Percentiles rank a stretch among this genome's conserved stretches.
phyloP scores from a whole-genome alignment of 2,329 filamentous ascomycete species.

The Aspergillus sp. region DNA sequence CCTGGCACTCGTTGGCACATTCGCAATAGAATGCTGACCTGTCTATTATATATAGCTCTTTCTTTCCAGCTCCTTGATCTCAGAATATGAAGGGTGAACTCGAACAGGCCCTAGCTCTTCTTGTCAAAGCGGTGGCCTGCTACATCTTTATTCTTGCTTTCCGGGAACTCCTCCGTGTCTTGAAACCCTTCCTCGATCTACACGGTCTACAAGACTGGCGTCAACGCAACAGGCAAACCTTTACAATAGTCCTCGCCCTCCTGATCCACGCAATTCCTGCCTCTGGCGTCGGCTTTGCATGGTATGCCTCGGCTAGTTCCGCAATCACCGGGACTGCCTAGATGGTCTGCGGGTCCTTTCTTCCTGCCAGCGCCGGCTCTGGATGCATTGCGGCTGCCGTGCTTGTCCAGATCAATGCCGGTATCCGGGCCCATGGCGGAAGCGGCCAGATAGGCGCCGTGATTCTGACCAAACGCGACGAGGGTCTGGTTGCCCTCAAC shows the following conservation, averaged over 20 bases:
- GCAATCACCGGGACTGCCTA: too few relatives aligned
- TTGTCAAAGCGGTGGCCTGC: not conserved
- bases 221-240: not conserved
- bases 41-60: too few relatives aligned
- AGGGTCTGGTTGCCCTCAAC: not conserved
- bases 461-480: not conserved
- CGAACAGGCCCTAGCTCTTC: not conserved
- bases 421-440: too few relatives aligned
- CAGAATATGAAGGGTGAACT: not conserved
- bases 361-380: too few relatives aligned
- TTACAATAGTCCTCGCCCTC: not conserved
- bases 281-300: not conserved
- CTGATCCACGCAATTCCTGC: not conserved
- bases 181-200: not conserved
- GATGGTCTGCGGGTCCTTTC: too few relatives aligned
- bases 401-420: too few relatives aligned
- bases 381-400: too few relatives aligned
- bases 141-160: not conserved
- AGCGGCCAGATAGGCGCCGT: too few relatives aligned
- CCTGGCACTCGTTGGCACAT: too few relatives aligned
- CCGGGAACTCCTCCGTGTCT: not conserved
- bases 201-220: not conserved
- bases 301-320: not conserved
- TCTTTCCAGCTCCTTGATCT: not conserved
- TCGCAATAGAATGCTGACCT: too few relatives aligned